These are phyloP conservation scores for Sechiopsis laciniata DNA, from an alignment of 306 rosid species.

Conservation along the genomic window DNA sequence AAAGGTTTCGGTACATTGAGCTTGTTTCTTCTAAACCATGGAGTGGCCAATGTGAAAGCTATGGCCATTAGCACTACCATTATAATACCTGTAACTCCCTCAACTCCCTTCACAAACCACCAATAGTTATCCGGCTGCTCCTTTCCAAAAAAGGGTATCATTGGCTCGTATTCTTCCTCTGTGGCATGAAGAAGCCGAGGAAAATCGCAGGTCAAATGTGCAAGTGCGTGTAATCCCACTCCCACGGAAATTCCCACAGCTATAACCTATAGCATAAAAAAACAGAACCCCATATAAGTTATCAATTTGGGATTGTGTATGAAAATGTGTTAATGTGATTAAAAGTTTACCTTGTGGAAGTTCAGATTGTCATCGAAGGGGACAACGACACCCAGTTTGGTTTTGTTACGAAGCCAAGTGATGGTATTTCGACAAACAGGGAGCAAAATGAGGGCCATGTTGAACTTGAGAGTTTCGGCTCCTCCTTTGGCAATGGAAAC, in stretches of 20 bases:
- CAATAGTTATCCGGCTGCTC: slow-evolving; percentile 43
- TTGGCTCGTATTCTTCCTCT: slow-evolving; percentile 31
- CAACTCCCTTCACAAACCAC: slow-evolving; percentile 51
- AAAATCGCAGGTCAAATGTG: slow-evolving; percentile 50
- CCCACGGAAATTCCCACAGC: slow-evolving; percentile 35
- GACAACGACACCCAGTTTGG: slow-evolving; percentile 40
- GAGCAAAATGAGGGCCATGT: slow-evolving; percentile 50
- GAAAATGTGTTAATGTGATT: too few relatives aligned
- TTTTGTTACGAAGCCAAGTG: slow-evolving; percentile 61
- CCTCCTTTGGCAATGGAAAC: slow-evolving; percentile 58
- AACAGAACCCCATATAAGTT: too few relatives aligned
- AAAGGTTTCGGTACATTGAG: slow-evolving; percentile 44
- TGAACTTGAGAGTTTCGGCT: slow-evolving; percentile 56
- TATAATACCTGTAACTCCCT: slow-evolving; percentile 36
- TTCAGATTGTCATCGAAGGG: slow-evolving; percentile 57
- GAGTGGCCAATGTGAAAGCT: slow-evolving; percentile 52
- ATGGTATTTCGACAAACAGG: slow-evolving; percentile 64
- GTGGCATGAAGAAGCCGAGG: slow-evolving; percentile 40
- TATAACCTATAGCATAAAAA: slow-evolving; percentile 28
- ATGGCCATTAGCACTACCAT: slow-evolving; percentile 53
- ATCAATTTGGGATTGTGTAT: too few relatives aligned
- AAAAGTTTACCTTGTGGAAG: slow-evolving; percentile 45
- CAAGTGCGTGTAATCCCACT: slow-evolving; percentile 40
- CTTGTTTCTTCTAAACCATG: slow-evolving; percentile 58
- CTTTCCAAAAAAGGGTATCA: slow-evolving; percentile 39